Percentiles rank a stretch among this genome's conserved stretches.
Conservation (phyloP, 768 basidiomycete species). For the Pleurotus giganteus region DNA sequence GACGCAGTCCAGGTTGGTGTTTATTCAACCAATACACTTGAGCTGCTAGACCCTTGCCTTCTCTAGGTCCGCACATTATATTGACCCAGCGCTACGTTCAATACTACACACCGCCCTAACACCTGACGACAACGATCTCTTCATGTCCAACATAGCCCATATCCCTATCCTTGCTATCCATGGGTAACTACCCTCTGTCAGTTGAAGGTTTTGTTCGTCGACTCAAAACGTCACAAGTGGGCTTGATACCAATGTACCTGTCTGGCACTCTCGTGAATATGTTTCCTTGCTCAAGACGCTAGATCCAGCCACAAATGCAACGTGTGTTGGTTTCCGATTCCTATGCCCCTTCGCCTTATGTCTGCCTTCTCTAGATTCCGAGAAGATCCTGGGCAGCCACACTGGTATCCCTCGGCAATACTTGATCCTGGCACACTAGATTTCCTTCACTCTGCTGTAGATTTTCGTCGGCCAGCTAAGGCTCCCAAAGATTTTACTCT, state of each 20-base stretch:
- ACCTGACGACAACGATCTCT: conserved; percentile 86
- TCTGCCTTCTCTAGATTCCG: conserved; percentile 39
- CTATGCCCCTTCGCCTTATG: neutral
- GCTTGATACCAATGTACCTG: conserved; percentile 82
- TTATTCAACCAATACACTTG: neutral
- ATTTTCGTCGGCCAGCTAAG: neutral
- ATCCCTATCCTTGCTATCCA: conserved; percentile 75
- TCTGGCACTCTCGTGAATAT: conserved; percentile 76
- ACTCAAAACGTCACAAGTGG: too few species aligned
- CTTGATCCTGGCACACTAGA: conserved; percentile 48
- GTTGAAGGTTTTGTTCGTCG: neutral
- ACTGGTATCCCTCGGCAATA: conserved; percentile 71
- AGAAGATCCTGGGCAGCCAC: conserved; percentile 61
- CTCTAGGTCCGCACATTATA: conserved; percentile 67
- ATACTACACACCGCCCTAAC: conserved; percentile 74
- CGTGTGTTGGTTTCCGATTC: conserved; percentile 36
- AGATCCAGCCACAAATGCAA: conserved; percentile 48
- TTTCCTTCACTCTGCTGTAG: conserved; percentile 41
- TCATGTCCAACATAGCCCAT: conserved; percentile 73
- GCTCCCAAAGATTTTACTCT: conserved; percentile 53
- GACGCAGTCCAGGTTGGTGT: conserved; percentile 54
- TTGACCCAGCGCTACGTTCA: conserved; percentile 70
- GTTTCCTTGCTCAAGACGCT: conserved; percentile 59
- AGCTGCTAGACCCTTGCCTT: neutral
- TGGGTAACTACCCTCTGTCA: conserved; percentile 47